phyloP scores from a whole-genome alignment of 306 rosid species.

The Vigna radiata region DNA sequence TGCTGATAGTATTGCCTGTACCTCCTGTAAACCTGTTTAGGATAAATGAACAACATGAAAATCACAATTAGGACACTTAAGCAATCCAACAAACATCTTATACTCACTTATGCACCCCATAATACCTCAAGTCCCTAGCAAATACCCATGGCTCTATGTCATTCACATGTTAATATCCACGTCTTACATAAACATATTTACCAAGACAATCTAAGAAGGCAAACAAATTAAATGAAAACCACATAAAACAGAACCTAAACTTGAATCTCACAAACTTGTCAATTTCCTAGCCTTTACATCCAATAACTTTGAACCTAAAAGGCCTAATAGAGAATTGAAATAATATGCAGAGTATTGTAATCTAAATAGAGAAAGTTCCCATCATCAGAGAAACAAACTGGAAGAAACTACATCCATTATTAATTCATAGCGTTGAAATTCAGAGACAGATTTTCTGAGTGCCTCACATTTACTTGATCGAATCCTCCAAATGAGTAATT shows the following conservation, averaged over 20 bases:
- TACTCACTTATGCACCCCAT: too few species aligned
- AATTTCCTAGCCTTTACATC: neutral
- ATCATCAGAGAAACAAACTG: neutral
- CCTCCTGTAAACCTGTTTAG: slow-evolving; percentile 79
- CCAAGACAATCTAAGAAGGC: neutral
- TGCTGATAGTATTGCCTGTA: slow-evolving; percentile 90
- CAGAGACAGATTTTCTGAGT: neutral
- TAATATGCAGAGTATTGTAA: neutral
- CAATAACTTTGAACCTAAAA: neutral
- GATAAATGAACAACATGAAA: neutral
- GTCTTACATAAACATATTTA: neutral
- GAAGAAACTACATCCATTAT: neutral
- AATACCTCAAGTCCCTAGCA: too few species aligned
- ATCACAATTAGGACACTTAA: neutral
- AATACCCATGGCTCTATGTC: neutral
- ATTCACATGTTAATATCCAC: neutral
- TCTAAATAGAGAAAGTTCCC: neutral
- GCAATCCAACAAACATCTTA: too few species aligned
- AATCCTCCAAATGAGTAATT: neutral
- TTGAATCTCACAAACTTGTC: neutral
- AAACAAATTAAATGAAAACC: neutral
- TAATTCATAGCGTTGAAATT: neutral
- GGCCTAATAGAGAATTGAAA: neutral
- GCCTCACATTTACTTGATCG: neutral
- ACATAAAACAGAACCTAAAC: neutral